Conservation (phyloP, 768 basidiomycete genomes). For the Mycena rebaudengoi region DNA sequence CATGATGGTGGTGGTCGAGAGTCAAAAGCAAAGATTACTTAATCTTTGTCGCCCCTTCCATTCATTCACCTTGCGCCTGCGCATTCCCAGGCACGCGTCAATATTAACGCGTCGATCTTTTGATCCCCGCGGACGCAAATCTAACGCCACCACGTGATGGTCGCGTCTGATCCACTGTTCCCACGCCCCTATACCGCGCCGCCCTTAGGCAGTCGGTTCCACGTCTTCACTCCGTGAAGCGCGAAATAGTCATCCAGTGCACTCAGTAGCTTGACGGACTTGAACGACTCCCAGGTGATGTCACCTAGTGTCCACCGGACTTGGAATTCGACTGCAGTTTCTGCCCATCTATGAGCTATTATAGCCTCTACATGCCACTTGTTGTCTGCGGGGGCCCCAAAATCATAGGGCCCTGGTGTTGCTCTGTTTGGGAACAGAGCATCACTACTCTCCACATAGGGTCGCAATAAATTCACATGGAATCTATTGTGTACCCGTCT, state of each 20-base stretch:
- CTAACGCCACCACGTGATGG: too few relatives aligned
- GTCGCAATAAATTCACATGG: conserved; percentile 42
- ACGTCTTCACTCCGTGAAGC: conserved; percentile 31
- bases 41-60: too few relatives aligned
- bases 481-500: conserved; percentile 44
- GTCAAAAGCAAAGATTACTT: too few relatives aligned
- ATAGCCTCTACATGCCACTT: conserved; percentile 51
- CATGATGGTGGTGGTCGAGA: too few relatives aligned
- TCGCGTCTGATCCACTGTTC: too few relatives aligned
- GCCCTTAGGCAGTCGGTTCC: conserved; percentile 16
- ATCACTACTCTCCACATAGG: conserved; percentile 39
- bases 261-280: conserved; percentile 31
- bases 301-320: conserved; percentile 43
- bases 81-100: too few relatives aligned
- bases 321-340: conserved; percentile 31
- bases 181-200: too few relatives aligned
- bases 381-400: conserved; percentile 37
- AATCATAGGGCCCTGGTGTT: conserved; percentile 43
- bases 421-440: conserved; percentile 43
- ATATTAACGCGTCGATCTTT: too few relatives aligned
- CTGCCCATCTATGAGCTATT: conserved; percentile 30
- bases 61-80: too few relatives aligned
- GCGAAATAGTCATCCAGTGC: conserved; percentile 41
- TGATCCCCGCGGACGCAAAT: too few relatives aligned
- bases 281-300: conserved; percentile 38